Conservation (phyloP, 768 basidiomycete genomes). For the Rossbeevera mucosa region DNA sequence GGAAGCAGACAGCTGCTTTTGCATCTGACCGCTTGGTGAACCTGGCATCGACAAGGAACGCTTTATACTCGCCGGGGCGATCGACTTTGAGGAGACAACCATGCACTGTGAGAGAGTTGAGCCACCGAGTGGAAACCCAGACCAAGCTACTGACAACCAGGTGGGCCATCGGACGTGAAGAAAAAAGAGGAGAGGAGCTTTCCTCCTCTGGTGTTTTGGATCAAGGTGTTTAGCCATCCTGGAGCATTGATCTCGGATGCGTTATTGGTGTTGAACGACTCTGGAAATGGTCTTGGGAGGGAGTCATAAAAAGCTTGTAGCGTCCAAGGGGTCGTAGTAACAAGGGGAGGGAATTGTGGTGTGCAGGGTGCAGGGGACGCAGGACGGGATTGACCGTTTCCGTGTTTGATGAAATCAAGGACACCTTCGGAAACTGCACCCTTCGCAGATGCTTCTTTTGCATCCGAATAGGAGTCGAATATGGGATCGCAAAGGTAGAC, state of each 20-base stretch:
- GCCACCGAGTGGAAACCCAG: slow-evolving; percentile 1
- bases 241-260: slow-evolving; percentile 52
- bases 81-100: slow-evolving; percentile 61
- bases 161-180: slow-evolving; percentile 39
- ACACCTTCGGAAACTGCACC: slow-evolving; percentile 50
- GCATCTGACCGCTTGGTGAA: slow-evolving; percentile 62
- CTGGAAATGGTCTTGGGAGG: slow-evolving; percentile 61
- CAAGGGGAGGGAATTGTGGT: neutral
- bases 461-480: slow-evolving; percentile 39
- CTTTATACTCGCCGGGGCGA: slow-evolving; percentile 46
- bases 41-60: slow-evolving; percentile 59
- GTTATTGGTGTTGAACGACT: slow-evolving; percentile 42
- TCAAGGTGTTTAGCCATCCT: slow-evolving; percentile 46
- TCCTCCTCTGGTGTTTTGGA: slow-evolving; percentile 51
- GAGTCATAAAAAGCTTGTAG: slow-evolving; percentile 61
- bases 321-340: slow-evolving; percentile 28
- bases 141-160: slow-evolving; percentile 40
- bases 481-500: slow-evolving; percentile 49
- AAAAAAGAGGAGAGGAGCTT: slow-evolving; percentile 41
- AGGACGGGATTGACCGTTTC: slow-evolving; percentile 47
- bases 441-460: slow-evolving; percentile 51
- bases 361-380: slow-evolving; percentile 16
- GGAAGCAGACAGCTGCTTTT: slow-evolving; percentile 62
- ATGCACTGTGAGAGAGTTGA: slow-evolving; percentile 38
- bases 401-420: slow-evolving; percentile 54